A percentile compares a stretch with the other conserved stretches of the same genome.
These are phyloP conservation scores for Talaromyces trachyspermus DNA, from an alignment of 495 filamentous ascomycete genomes.

Conservation along the genomic window DNA sequence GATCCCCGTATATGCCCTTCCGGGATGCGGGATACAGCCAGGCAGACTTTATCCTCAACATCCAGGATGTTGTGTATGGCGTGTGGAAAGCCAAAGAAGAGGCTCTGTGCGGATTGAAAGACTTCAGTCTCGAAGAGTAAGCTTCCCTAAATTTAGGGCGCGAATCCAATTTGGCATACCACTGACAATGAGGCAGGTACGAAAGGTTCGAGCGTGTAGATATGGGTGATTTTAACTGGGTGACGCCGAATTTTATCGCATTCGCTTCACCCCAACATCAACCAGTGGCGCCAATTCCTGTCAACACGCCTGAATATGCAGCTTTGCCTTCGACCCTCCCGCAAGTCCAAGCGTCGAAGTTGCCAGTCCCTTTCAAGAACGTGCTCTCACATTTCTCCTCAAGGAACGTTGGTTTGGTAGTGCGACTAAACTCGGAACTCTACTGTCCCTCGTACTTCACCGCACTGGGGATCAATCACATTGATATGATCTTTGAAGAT, in stretches of 20 bases:
- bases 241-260: constrained; percentile 88
- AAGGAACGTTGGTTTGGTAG: constrained; percentile 83
- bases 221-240: constrained; percentile 99
- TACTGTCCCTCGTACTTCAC: constrained; percentile 96
- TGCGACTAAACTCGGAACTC: constrained; percentile 89
- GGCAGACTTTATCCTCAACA: constrained; percentile 87
- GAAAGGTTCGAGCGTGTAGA: constrained; percentile 93
- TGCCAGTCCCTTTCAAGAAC: constrained; percentile 88
- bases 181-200: constrained; percentile 50
- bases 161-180: not conserved
- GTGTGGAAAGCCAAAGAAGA: constrained; percentile 99
- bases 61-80: constrained; percentile 96
- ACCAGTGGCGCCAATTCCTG: constrained; percentile 61
- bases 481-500: constrained; percentile 99
- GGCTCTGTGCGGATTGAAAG: constrained; percentile 73
- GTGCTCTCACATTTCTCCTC: constrained; percentile 82
- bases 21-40: constrained; percentile 97
- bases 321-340: constrained; percentile 60
- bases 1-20: constrained; percentile 99
- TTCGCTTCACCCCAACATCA: constrained; percentile 90
- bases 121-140: constrained; percentile 90
- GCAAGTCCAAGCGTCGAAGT: constrained; percentile 52
- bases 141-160: too few species aligned
- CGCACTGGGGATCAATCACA: constrained; percentile 84
- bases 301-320: constrained; percentile 62